A percentile compares a stretch with the other conserved stretches of the same genome.
phyloP scores from a whole-genome alignment of 805 yeast species.

The Sporopachydermia lactativora region DNA sequence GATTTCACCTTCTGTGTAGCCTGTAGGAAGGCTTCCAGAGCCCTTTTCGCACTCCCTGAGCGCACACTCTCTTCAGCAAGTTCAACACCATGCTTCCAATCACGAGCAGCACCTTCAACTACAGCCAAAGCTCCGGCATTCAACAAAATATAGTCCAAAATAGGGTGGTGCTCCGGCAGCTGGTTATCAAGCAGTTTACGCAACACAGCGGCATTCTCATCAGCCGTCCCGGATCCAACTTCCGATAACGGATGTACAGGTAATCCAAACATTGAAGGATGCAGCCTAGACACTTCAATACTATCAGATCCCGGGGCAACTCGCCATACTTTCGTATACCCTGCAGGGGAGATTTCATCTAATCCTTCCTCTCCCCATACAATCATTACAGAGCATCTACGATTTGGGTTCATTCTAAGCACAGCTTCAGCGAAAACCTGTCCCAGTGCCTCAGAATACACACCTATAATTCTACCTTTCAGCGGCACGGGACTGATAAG shows the following conservation, averaged over 20 bases:
- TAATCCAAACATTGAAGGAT: constrained; percentile 74
- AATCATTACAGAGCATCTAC: constrained; percentile 47
- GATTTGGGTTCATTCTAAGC: constrained; percentile 37
- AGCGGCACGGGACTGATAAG: constrained; percentile 80
- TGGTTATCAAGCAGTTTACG: constrained; percentile 30
- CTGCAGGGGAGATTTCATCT: constrained; percentile 90
- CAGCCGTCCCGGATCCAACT: constrained; percentile 79
- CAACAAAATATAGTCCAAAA: constrained; percentile 80
- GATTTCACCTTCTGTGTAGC: constrained; percentile 14
- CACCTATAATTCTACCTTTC: constrained; percentile 78
- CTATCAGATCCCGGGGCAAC: constrained; percentile 30
- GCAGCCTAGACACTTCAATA: constrained; percentile 30
- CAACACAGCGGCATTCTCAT: constrained; percentile 60
- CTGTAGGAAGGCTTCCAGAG: constrained; percentile 41
- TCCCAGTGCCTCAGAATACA: constrained; percentile 68
- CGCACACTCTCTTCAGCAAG: constrained; percentile 55
- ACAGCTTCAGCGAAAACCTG: constrained; percentile 76
- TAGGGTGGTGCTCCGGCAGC: constrained; percentile 32
- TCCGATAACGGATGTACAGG: constrained; percentile 50
- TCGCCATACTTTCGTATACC: constrained; percentile 70
- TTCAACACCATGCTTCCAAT: constrained; percentile 69
- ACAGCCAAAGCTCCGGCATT: constrained; percentile 83
- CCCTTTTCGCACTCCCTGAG: constrained; percentile 49
- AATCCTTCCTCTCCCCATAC: constrained; percentile 89
- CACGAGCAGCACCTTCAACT: constrained; percentile 46